Conservation (phyloP, 225 moss, liverwort and hornwort species). For the Lunularia cruciata region DNA sequence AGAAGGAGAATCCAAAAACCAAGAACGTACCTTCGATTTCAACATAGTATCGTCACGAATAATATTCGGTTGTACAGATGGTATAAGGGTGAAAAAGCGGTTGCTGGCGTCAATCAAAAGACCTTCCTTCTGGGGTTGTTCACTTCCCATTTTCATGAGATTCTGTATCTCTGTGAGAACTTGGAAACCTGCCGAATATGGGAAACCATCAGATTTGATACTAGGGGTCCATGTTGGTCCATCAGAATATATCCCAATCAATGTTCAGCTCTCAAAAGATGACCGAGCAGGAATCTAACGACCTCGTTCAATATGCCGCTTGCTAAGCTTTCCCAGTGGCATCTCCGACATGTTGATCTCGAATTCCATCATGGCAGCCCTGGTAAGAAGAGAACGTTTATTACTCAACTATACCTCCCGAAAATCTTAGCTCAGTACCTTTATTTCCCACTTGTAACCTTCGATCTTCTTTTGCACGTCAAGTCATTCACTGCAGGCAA, state of each 20-base stretch:
- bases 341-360: slow-evolving; percentile 95
- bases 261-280: too few species aligned
- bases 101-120: slow-evolving; percentile 91
- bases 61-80: slow-evolving; percentile 75
- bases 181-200: slow-evolving; percentile 60
- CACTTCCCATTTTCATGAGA: slow-evolving; percentile 49
- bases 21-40: slow-evolving; percentile 63
- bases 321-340: slow-evolving; percentile 97
- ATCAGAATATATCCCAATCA: too few species aligned
- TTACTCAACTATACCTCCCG: too few species aligned
- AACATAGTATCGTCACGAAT: slow-evolving; percentile 60
- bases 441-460: too few species aligned
- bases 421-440: too few species aligned
- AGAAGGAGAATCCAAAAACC: too few species aligned
- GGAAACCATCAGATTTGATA: too few species aligned
- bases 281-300: background rate
- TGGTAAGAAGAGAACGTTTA: too few species aligned
- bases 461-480: too few species aligned
- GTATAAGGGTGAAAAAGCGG: slow-evolving; percentile 93
- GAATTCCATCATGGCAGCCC: slow-evolving; percentile 95
- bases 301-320: slow-evolving; percentile 92
- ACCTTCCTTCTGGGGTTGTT: slow-evolving; percentile 57
- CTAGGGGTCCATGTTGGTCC: too few species aligned
- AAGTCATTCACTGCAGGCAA: too few species aligned
- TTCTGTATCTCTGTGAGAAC: slow-evolving; percentile 96